These are phyloP conservation scores for Entomortierella lignicola DNA, from an alignment of 192 early-diverging fungal species.

Conservation along the genomic window DNA sequence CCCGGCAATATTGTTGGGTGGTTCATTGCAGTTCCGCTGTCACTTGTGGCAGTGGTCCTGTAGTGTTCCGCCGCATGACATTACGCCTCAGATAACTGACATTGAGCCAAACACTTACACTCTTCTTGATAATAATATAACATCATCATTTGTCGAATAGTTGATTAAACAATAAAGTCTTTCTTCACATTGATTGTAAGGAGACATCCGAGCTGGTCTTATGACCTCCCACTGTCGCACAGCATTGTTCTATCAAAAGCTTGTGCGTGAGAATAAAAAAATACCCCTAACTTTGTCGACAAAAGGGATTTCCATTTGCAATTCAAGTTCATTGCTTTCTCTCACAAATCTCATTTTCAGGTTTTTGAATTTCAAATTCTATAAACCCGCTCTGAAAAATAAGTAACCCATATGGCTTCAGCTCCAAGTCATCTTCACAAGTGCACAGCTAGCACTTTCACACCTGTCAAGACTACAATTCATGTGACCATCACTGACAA, in stretches of 20 bases:
- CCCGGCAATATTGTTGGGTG: constrained; percentile 38
- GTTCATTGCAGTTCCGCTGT: constrained; percentile 26
- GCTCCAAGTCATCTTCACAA: constrained; percentile 25
- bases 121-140: too few relatives aligned
- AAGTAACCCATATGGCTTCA: background rate
- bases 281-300: background rate
- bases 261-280: constrained; percentile 9
- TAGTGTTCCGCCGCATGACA: constrained; percentile 28
- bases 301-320: too few relatives aligned
- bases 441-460: constrained; percentile 30
- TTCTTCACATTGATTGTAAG: too few relatives aligned
- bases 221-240: too few relatives aligned
- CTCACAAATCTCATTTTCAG: background rate
- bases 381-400: background rate
- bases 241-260: too few relatives aligned
- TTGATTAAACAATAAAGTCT: too few relatives aligned
- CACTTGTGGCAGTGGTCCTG: background rate
- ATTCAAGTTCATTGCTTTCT: too few relatives aligned
- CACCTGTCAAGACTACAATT: constrained; percentile 63
- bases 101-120: constrained; percentile 24
- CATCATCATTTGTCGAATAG: too few relatives aligned
- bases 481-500: constrained; percentile 84
- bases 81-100: constrained; percentile 55
- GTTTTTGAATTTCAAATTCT: background rate
- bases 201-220: too few relatives aligned